These are phyloP conservation scores for Ogataea nonfermentans DNA, from an alignment of 805 yeast species.

Conservation along the genomic window DNA sequence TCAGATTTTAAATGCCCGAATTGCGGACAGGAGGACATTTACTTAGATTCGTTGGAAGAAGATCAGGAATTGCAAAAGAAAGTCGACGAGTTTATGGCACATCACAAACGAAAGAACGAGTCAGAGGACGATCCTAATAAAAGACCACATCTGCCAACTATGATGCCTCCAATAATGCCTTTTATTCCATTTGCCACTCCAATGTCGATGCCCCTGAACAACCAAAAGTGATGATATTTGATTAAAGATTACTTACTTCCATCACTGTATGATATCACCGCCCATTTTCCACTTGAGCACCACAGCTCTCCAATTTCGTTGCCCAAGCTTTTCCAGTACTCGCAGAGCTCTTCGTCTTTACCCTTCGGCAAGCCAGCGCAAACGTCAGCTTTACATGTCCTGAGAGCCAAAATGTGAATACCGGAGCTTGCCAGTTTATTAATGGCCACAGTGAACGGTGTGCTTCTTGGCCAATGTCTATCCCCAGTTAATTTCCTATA, in stretches of 20 bases:
- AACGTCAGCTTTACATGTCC: constrained; percentile 97
- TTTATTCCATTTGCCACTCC: constrained; percentile 27
- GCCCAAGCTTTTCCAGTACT: constrained; percentile 53
- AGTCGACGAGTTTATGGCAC: constrained; percentile 50
- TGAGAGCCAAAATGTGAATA: constrained; percentile 66
- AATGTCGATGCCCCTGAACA: constrained; percentile 15
- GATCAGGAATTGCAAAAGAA: constrained; percentile 59
- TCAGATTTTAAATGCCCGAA: constrained; percentile 89
- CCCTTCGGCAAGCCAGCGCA: constrained; percentile 81
- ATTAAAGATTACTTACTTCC: constrained; percentile 30
- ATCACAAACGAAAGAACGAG: constrained; percentile 22
- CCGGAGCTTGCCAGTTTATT: constrained; percentile 63
- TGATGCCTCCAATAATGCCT: constrained; percentile 32
- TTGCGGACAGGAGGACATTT: constrained; percentile 71
- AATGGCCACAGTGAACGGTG: constrained; percentile 69
- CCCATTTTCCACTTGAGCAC: constrained; percentile 91
- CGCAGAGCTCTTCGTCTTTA: constrained; percentile 61
- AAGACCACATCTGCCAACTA: constrained; percentile 23
- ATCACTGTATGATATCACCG: constrained; percentile 67
- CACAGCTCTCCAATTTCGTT: constrained; percentile 72
- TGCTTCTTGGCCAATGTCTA: constrained; percentile 79
- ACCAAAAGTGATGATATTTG: neutral
- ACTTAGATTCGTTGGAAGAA: constrained; percentile 65
- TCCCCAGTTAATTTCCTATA: constrained; percentile 94
- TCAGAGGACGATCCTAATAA: constrained; percentile 14